These are phyloP conservation scores for Aspergillus bridgeri DNA, from an alignment of 495 filamentous ascomycete species.

Conservation along the genomic window DNA sequence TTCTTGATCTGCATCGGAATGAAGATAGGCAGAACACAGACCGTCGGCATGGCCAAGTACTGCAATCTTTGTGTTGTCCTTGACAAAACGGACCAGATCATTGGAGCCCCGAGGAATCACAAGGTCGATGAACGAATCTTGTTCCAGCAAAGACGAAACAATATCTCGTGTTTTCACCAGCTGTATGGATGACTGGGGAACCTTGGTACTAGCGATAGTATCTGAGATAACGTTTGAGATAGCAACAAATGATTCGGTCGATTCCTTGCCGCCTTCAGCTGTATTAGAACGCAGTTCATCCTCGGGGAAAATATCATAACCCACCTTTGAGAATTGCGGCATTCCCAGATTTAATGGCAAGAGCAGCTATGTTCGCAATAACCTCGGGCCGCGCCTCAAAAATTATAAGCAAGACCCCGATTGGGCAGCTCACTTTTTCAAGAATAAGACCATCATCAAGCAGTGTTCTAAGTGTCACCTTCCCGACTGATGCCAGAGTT, in stretches of 20 bases:
- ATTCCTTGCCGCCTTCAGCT: constrained; percentile 81
- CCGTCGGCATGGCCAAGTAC: constrained; percentile 97
- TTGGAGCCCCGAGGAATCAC: constrained; percentile 94
- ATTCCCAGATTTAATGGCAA: constrained; percentile 97
- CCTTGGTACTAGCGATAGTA: constrained; percentile 69
- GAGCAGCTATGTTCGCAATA: constrained; percentile 96
- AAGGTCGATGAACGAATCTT: constrained; percentile 86
- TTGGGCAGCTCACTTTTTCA: constrained; percentile 85
- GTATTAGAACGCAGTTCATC: constrained; percentile 4
- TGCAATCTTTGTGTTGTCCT: constrained; percentile 86
- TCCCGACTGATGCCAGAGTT: constrained; percentile 62
- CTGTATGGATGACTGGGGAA: constrained; percentile 84
- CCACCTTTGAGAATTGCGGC: constrained; percentile 92
- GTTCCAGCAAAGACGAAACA: constrained; percentile 76
- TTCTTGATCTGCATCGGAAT: constrained; percentile 67
- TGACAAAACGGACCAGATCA: constrained; percentile 87
- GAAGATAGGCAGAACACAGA: constrained; percentile 85
- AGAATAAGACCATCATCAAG: constrained; percentile 87
- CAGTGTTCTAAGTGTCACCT: constrained; percentile 73
- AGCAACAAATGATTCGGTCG: constrained; percentile 83
- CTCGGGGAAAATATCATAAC: not conserved
- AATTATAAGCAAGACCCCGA: constrained; percentile 93
- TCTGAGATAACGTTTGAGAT: constrained; percentile 82
- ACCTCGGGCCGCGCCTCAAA: constrained; percentile 98
- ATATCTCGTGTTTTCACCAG: constrained; percentile 88